Evolutionary conservation across 1,139 yeast species (phyloP).

Genomic region (Hemisphaericaspora xylanilytica): DNA sequence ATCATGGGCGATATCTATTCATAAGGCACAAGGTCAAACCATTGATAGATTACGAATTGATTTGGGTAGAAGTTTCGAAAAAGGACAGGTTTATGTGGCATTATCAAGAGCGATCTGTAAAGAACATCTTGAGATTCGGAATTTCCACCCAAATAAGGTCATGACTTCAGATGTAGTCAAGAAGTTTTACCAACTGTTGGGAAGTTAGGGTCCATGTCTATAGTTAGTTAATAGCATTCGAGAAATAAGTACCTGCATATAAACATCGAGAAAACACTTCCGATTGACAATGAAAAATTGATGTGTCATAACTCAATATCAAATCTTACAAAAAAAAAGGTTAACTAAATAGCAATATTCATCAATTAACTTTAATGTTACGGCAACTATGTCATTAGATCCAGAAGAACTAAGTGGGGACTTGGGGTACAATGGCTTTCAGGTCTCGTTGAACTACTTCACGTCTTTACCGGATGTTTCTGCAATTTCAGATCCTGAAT

Average conservation of each 20-base stretch:
- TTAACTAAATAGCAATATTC: too few relatives aligned
- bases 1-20: slow-evolving; percentile 90
- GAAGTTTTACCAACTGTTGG: slow-evolving; percentile 8
- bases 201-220: neutral
- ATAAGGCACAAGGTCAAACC: slow-evolving; percentile 92
- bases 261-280: too few relatives aligned
- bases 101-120: slow-evolving; percentile 81
- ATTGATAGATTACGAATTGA: slow-evolving; percentile 76
- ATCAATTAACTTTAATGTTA: too few relatives aligned
- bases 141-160: slow-evolving; percentile 44
- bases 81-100: slow-evolving; percentile 89
- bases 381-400: slow-evolving; percentile 2
- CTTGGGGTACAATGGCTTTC: slow-evolving; percentile 55
- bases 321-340: neutral
- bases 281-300: neutral
- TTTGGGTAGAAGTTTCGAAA: slow-evolving; percentile 67
- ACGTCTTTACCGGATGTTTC: slow-evolving; percentile 75
- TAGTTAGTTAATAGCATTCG: too few relatives aligned
- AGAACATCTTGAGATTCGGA: slow-evolving; percentile 68
- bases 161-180: slow-evolving; percentile 10
- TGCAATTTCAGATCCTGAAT: slow-evolving; percentile 53
- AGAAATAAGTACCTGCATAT: too few relatives aligned
- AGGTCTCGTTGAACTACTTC: slow-evolving; percentile 70
- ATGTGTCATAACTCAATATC: neutral
- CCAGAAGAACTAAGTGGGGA: slow-evolving; percentile 18